Evolutionary conservation across 2,329 filamentous ascomycete genomes (phyloP).

Genomic region (Pseudogymnoascus destructans): DNA sequence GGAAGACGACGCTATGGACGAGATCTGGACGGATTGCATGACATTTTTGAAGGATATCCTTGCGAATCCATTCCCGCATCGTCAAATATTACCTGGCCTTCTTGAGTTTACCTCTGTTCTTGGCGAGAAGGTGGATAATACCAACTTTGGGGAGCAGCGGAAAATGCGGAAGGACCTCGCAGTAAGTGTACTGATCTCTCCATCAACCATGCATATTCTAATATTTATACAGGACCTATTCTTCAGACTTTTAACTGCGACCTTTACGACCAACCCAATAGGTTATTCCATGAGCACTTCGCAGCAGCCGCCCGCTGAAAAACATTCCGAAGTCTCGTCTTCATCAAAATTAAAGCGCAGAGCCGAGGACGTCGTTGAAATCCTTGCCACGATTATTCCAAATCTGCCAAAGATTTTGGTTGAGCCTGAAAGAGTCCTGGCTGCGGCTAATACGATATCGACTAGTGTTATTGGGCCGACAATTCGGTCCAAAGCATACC

Average conservation of each 20-base stretch:
- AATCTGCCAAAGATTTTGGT: constrained; percentile 72
- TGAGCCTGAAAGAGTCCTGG: constrained; percentile 70
- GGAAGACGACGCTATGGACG: constrained; percentile 94
- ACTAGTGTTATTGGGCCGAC: constrained; percentile 70
- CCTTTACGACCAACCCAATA: constrained; percentile 79
- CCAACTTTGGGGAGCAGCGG: constrained; percentile 86
- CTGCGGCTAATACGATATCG: constrained; percentile 68
- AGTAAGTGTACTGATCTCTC: constrained; percentile 37
- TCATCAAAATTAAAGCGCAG: constrained; percentile 28
- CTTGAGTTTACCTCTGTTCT: constrained; percentile 82
- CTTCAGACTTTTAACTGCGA: constrained; percentile 73
- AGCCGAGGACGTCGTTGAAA: constrained; percentile 64
- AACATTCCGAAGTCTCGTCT: constrained; percentile 28
- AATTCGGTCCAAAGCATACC: constrained; percentile 74
- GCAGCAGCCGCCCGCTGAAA: constrained; percentile 29
- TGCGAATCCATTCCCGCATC: constrained; percentile 85
- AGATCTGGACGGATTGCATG: constrained; percentile 94
- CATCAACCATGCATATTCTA: constrained; percentile 17
- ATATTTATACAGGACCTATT: constrained; percentile 60
- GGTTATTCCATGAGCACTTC: constrained; percentile 49
- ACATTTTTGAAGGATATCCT: constrained; percentile 81
- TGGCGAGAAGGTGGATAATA: constrained; percentile 93
- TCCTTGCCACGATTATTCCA: constrained; percentile 66
- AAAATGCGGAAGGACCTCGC: constrained; percentile 85
- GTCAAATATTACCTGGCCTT: constrained; percentile 74